Evolutionary conservation across 2,329 filamentous ascomycete genomes (phyloP), one percentile per base, ranked within the genome.

Genomic region (Neophaeococcomyces mojaviensis): DNA sequence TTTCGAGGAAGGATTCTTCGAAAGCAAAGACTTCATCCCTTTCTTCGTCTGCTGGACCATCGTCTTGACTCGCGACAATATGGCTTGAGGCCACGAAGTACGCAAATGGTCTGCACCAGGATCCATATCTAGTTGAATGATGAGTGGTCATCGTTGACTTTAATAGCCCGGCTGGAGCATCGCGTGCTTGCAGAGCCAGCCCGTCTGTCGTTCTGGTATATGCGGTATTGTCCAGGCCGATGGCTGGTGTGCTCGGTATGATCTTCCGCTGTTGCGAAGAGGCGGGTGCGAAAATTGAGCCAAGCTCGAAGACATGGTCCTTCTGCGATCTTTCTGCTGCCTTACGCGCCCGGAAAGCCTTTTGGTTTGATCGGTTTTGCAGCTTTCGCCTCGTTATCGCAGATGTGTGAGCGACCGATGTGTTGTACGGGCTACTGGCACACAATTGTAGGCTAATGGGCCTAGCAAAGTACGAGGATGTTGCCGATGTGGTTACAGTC

Each of bases 361-460:
- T 68, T 54, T 64, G 67, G 41, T 71, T 71, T 19, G 71, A 63
- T 59, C 70, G 64, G 48, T 64, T 72, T 59, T 72, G 70, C 49
- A 61, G 61, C 46, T 63, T 55, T 50, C 69, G 62, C 19, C 70
- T 13, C 4, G 32, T 34, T 13, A 16, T 12, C 10, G 32, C 32
- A 12, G n/a, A 15, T 34, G 32, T 16, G 10, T 34, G 18, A 16
- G 18, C 4, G 32, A 34, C 18, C 32, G 32, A 15, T 12, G n/a
- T n/a, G n/a, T n/a, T n/a, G n/a, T n/a, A n/a, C n/a, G n/a, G n/a
- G n/a, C n/a, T n/a, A n/a, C n/a, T n/a, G n/a, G n/a, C n/a, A n/a
- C n/a, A n/a, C n/a, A n/a, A n/a, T n/a, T n/a, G n/a, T n/a, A n/a
- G n/a, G n/a, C n/a, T n/a, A n/a, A n/a, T n/a, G n/a, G n/a, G n/a